Percentiles rank a stretch among this genome's conserved stretches.
Conservation (phyloP, 1,284 basidiomycete species). For the Marasmius tenuissimus region DNA sequence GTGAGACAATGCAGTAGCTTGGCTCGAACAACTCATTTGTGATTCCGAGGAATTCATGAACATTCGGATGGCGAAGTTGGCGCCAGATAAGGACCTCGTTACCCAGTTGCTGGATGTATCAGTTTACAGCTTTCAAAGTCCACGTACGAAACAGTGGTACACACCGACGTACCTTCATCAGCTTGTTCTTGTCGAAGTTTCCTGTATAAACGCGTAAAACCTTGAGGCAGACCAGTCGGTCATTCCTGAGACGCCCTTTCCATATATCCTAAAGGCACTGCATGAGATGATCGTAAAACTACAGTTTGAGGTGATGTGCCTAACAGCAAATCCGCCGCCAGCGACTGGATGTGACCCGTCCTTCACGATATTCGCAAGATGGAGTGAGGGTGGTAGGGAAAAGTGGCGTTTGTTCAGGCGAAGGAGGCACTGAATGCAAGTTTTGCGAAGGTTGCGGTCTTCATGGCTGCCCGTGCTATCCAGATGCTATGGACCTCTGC, state of each 20-base stretch:
- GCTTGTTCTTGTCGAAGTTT: neutral
- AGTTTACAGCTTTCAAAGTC: neutral
- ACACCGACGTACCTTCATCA: slow-evolving; percentile 3
- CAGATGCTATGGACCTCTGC: neutral
- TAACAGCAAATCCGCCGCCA: slow-evolving; percentile 10
- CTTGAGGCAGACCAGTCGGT: neutral
- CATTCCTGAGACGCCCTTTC: neutral
- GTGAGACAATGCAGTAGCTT: neutral
- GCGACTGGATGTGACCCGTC: slow-evolving; percentile 4
- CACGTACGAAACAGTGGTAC: neutral
- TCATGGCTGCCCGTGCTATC: neutral
- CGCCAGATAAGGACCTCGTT: neutral
- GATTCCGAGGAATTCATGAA: neutral
- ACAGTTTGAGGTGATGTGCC: neutral
- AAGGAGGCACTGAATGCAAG: slow-evolving; percentile 1
- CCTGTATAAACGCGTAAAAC: neutral
- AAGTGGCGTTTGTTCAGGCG: neutral
- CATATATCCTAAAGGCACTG: slow-evolving; percentile 5
- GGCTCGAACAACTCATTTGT: neutral
- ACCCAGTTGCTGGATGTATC: neutral
- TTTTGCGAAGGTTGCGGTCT: neutral
- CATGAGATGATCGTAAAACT: neutral
- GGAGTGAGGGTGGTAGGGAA: neutral
- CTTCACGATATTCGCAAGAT: neutral
- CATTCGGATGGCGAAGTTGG: neutral